These are phyloP conservation scores for Aspergillus pseudoglaucus DNA, from an alignment of 2,329 filamentous ascomycete genomes.

Conservation along the genomic window DNA sequence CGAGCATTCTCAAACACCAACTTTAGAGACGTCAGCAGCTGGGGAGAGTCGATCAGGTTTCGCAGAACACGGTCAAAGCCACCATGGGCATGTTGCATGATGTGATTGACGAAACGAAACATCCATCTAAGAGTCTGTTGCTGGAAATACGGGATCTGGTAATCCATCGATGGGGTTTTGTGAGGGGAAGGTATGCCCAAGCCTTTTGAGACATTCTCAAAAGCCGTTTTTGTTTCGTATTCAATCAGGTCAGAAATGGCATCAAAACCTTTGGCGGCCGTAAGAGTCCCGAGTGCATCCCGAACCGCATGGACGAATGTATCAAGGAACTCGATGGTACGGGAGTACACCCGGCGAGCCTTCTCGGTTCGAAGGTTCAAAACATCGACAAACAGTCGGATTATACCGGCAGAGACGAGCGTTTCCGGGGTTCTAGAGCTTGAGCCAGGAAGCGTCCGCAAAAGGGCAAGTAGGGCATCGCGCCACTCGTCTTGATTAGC, in stretches of 20 bases:
- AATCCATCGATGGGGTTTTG: constrained; percentile 80
- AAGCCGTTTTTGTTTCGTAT: constrained; percentile 66
- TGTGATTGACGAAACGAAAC: constrained; percentile 92
- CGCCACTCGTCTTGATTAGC: constrained; percentile 81
- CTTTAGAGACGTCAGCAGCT: constrained; percentile 70
- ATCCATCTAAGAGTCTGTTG: constrained; percentile 91
- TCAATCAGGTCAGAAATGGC: constrained; percentile 83
- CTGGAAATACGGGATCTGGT: constrained; percentile 84
- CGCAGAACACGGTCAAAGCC: constrained; percentile 85
- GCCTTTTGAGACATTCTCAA: constrained; percentile 59
- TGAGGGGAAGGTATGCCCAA: constrained; percentile 65
- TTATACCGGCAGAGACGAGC: constrained; percentile 80
- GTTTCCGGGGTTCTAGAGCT: constrained; percentile 69
- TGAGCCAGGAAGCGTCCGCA: constrained; percentile 68
- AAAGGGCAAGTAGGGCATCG: constrained; percentile 78
- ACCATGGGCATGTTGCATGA: constrained; percentile 76
- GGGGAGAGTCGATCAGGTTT: constrained; percentile 89
- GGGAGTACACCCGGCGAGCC: constrained; percentile 76
- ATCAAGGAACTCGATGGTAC: constrained; percentile 81
- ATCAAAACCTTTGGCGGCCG: constrained; percentile 76
- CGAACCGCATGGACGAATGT: constrained; percentile 78
- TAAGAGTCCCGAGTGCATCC: constrained; percentile 76
- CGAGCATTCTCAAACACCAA: constrained; percentile 72
- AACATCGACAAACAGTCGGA: constrained; percentile 85
- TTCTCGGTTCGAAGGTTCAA: constrained; percentile 74